Evolutionary conservation across 257 asterid species (phyloP).

Genomic region (Fraxinus quadrangulata): DNA sequence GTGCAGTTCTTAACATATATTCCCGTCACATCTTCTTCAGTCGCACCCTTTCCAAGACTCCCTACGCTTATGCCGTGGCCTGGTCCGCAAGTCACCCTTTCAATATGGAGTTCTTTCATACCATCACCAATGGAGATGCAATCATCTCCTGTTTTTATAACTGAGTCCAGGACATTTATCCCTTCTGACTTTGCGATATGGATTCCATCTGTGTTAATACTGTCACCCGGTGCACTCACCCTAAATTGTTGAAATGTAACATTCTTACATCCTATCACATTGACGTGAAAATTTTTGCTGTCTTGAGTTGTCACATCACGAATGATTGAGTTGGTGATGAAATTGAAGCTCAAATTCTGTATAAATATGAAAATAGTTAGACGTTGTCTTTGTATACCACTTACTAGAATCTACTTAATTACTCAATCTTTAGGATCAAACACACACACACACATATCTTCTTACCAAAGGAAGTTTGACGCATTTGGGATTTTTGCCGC

Average conservation of each 20-base stretch:
- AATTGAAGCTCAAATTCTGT: conserved; percentile 47
- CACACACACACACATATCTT: neutral
- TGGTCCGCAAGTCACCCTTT: conserved; percentile 44
- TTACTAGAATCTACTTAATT: neutral
- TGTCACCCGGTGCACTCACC: conserved; percentile 32
- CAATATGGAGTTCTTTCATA: conserved; percentile 21
- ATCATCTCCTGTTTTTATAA: conserved; percentile 46
- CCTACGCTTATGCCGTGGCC: conserved; percentile 56
- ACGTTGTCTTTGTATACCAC: neutral
- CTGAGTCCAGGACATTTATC: conserved; percentile 18
- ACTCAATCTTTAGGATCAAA: neutral
- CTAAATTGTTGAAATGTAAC: conserved; percentile 31
- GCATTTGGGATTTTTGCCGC: conserved; percentile 5
- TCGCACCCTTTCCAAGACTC: conserved; percentile 33
- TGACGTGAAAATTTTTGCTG: conserved; percentile 45
- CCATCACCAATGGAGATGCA: conserved; percentile 52
- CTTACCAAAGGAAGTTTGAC: conserved; percentile 18
- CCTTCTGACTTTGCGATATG: conserved; percentile 28
- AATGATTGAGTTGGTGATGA: conserved; percentile 36
- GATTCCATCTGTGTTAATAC: conserved; percentile 52
- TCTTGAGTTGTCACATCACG: conserved; percentile 40
- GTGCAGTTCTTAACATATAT: conserved; percentile 37
- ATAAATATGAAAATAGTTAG: neutral
- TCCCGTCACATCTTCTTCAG: conserved; percentile 37
- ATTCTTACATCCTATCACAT: conserved; percentile 36